phyloP scores from a whole-genome alignment of 2,329 filamentous ascomycete species.

The Emericellopsis atlantica region DNA sequence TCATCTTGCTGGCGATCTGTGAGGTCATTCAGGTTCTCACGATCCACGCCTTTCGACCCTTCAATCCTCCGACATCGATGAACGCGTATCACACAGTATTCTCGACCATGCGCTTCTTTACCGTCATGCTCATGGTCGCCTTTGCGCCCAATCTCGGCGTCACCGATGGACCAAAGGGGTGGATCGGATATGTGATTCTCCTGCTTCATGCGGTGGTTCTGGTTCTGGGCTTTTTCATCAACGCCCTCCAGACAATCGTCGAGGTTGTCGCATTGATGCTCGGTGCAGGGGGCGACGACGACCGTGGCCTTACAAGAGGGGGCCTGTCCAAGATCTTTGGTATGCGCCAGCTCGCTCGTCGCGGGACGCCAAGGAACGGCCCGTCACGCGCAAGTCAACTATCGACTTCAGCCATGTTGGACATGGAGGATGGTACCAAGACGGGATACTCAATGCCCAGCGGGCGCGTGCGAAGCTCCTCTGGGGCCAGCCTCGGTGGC shows the following conservation, averaged over 20 bases:
- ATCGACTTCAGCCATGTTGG: conserved; percentile 72
- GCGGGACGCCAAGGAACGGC: conserved; percentile 49
- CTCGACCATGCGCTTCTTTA: conserved; percentile 61
- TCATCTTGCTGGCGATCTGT: conserved; percentile 84
- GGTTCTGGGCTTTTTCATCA: conserved; percentile 85
- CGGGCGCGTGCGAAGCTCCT: conserved; percentile 47
- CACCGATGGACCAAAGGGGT: conserved; percentile 69
- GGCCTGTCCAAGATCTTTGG: conserved; percentile 85
- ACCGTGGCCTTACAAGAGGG: conserved; percentile 58
- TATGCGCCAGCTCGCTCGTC: conserved; percentile 73
- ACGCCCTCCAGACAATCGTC: conserved; percentile 78
- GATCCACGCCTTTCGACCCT: conserved; percentile 80
- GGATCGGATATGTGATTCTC: conserved; percentile 89
- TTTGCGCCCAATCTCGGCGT: conserved; percentile 79
- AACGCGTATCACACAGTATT: conserved; percentile 90
- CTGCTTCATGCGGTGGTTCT: conserved; percentile 75
- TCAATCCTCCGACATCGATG: conserved; percentile 88
- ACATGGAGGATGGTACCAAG: conserved; percentile 53
- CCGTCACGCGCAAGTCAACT: conserved; percentile 67
- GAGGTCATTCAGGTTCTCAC: conserved; percentile 85
- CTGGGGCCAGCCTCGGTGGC: conserved; percentile 43
- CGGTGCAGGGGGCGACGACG: conserved; percentile 69
- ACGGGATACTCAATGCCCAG: conserved; percentile 39
- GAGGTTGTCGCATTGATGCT: conserved; percentile 76
- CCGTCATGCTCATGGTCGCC: conserved; percentile 63